Base-by-base conservation (phyloP, 2,329 filamentous ascomycete species). In the Cryphonectria nitschkei region DNA sequence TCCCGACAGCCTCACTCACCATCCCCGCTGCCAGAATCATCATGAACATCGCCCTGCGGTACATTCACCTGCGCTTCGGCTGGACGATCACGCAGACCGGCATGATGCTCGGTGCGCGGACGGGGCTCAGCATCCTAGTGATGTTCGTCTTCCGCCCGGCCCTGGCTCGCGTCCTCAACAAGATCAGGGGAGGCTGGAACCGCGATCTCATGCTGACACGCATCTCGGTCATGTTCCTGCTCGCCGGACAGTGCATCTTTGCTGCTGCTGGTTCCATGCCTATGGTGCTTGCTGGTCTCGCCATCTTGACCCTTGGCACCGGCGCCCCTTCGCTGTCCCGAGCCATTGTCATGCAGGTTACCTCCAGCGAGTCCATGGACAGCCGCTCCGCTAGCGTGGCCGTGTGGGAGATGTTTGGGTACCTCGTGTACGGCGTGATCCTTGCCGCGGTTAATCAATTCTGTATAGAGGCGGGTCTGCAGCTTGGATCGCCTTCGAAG, bases 301-400 rank as follows among this genome's bases (percentile, higher is more conserved):
- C 34, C 41, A 16, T 73, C 13, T 54, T 72, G 13, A 70, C 68
- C 1, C 56, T 70, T 8, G 72, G 73, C 63, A 61, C 72, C 9
- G 70, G 65, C 22, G 29, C 69, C 16, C 72, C 73, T 0, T 70
- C 68, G 2, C 61, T 73, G 7, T 69, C 65, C 29, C 72, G 70
- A 7, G 65, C 72, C 1, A 58, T 62, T 0, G 58, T 73, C 29
- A 43, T 70, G 34, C 26, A 62, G 32, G 22, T 68, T 34, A 63
- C 65, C 0, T 67, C 43, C 1, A 13, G 7, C 11, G n/a, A 11
- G 8, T 54, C 62, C 19, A 60, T 63, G 3, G 72, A 70, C 29
- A 39, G 66, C 22, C 26, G 72, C 14, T 70, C 69, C 29, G 68
- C 61, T 5, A 29, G 70, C 32, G n/a, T 72, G n/a, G 70, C 65